A percentile compares a stretch with the other conserved stretches of the same genome.
These are phyloP conservation scores for Lanzia echinophila DNA, from an alignment of 2,329 filamentous ascomycete species.

Conservation along the genomic window DNA sequence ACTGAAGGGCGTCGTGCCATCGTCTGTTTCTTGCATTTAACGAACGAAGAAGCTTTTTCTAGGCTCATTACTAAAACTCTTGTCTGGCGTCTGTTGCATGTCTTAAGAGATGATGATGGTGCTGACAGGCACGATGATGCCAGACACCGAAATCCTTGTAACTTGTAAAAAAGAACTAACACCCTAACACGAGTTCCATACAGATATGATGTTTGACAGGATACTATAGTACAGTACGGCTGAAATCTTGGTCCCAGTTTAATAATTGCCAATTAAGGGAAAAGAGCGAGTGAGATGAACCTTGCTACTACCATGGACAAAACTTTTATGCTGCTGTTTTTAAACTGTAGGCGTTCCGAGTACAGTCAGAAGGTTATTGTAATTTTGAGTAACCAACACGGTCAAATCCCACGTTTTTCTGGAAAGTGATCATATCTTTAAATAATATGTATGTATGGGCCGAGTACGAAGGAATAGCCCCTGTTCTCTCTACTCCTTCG, in stretches of 20 bases:
- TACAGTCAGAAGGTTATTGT: not conserved
- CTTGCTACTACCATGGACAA: too few species aligned
- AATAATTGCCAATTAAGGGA: not conserved
- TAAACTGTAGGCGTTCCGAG: not conserved
- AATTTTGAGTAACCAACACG: not conserved
- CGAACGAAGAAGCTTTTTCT: too few species aligned
- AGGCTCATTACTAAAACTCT: too few species aligned
- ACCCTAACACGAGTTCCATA: too few species aligned
- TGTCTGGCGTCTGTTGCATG: too few species aligned
- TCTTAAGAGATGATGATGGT: too few species aligned
- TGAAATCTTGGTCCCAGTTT: not conserved
- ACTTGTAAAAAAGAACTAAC: too few species aligned
- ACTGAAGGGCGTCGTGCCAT: too few species aligned
- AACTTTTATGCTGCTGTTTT: not conserved
- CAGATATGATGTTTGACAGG: too few species aligned
- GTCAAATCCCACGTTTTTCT: not conserved
- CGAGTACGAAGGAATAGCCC: not conserved
- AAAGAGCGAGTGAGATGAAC: not conserved
- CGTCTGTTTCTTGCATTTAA: too few species aligned
- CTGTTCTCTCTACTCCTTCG: not conserved
- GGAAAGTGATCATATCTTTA: not conserved
- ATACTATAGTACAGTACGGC: not conserved
- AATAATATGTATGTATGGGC: not conserved
- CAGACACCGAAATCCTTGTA: too few species aligned
- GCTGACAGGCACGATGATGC: too few species aligned